Conservation (phyloP, 208 protist genomes). For the Trypanosoma cruzi region DNA sequence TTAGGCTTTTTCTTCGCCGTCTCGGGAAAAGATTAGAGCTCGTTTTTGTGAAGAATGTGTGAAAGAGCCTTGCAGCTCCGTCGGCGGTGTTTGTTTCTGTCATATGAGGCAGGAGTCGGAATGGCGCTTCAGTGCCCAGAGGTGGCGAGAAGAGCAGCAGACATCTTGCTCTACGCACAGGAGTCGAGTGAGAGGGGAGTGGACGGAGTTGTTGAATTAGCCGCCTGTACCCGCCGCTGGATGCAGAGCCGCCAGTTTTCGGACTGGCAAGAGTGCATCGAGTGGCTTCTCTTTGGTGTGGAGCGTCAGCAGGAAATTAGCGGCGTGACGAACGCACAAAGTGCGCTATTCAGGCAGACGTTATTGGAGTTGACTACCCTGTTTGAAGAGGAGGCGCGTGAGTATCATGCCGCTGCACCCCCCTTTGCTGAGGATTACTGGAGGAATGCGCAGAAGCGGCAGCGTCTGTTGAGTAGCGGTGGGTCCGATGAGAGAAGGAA, state of each 20-base stretch:
- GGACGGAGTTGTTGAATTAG: neutral
- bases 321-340: neutral
- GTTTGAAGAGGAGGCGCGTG: constrained; percentile 16
- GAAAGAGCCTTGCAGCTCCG: constrained; percentile 45
- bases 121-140: constrained; percentile 6
- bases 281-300: constrained; percentile 44
- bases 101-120: constrained; percentile 36
- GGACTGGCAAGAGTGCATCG: constrained; percentile 51
- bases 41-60: constrained; percentile 13
- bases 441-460: constrained; percentile 5
- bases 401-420: constrained; percentile 1
- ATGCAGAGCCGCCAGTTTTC: constrained; percentile 9
- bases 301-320: neutral
- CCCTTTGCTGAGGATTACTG: constrained; percentile 24
- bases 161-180: constrained; percentile 7
- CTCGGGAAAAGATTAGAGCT: neutral
- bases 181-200: neutral
- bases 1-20: constrained; percentile 1
- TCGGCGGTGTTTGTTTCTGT: constrained; percentile 73
- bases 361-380: constrained; percentile 13
- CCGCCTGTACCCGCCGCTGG: constrained; percentile 5
- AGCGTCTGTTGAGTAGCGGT: neutral
- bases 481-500: neutral
- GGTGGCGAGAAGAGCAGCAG: neutral
- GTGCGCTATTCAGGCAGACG: neutral